These are phyloP conservation scores for Hypoxylon sp. DNA, from an alignment of 2,329 filamentous ascomycete species.

Conservation along the genomic window DNA sequence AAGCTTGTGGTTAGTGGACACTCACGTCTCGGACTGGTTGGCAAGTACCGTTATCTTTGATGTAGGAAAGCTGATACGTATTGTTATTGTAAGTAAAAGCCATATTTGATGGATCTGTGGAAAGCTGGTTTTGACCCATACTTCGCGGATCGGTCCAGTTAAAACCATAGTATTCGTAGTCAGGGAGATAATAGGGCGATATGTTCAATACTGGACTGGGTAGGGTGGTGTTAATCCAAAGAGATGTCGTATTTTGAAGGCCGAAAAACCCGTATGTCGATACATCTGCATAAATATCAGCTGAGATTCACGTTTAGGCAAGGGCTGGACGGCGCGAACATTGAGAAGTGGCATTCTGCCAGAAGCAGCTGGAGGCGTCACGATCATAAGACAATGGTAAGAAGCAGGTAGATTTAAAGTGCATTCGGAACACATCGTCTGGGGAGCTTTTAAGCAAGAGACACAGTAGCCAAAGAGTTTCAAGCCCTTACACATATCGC, in stretches of 20 bases:
- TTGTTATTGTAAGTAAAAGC: conserved; percentile 28
- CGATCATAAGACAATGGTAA: no score
- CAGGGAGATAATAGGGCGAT: conserved; percentile 11
- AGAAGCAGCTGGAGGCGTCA: neutral
- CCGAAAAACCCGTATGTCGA: conserved; percentile 41
- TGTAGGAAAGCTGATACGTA: conserved; percentile 38
- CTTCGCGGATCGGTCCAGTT: conserved; percentile 3
- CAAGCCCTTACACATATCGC: no score
- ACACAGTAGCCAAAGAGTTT: no score
- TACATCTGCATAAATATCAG: conserved; percentile 27
- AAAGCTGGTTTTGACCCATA: neutral
- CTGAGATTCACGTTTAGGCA: neutral
- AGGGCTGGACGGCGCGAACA: conserved; percentile 9
- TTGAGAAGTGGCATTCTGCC: neutral
- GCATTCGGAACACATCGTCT: no score
- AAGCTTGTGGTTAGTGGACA: neutral
- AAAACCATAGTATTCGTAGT: conserved; percentile 2
- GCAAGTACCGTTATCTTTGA: conserved; percentile 40
- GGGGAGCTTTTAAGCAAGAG: no score
- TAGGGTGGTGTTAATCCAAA: conserved; percentile 21
- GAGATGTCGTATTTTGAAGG: conserved; percentile 24
- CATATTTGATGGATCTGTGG: conserved; percentile 6
- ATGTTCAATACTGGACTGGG: conserved; percentile 41
- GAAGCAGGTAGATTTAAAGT: no score
- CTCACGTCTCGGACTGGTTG: conserved; percentile 42